Evolutionary conservation across 139 green algal genomes (phyloP).

Genomic region (Ettlia oleoabundans): DNA sequence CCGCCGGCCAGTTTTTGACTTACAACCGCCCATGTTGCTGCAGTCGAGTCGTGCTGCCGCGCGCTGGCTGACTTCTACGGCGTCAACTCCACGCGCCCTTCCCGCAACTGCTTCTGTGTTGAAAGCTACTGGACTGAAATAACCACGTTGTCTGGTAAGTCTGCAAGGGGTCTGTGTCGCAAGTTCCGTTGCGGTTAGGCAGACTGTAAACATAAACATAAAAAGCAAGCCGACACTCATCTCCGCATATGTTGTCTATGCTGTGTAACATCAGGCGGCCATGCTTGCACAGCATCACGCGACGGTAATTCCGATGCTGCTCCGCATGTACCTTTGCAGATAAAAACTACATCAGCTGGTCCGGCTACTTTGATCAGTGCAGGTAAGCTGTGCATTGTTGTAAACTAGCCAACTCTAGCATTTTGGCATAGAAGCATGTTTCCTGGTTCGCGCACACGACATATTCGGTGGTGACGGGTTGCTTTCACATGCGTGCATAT

Average conservation of each 20-base stretch:
- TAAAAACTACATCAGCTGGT: background rate
- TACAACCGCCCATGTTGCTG: background rate
- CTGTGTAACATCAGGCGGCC: too few species aligned
- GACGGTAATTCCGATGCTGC: too few species aligned
- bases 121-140: constrained; percentile 10
- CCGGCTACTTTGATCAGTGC: constrained; percentile 5
- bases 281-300: too few species aligned
- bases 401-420: background rate
- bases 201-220: too few species aligned
- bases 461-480: background rate
- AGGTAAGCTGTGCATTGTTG: background rate
- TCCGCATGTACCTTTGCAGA: too few species aligned
- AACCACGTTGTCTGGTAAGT: background rate
- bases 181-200: too few species aligned
- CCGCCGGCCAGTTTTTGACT: too few species aligned
- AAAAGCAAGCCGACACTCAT: too few species aligned
- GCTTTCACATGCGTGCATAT: background rate
- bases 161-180: too few species aligned
- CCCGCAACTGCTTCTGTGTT: constrained; percentile 42
- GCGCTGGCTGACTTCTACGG: constrained; percentile 15
- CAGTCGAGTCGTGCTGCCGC: constrained; percentile 12
- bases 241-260: too few species aligned
- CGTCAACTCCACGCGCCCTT: constrained; percentile 19
- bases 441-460: background rate
- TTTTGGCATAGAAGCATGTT: background rate